Conservation (phyloP, 108 stramenopile species). For the Epithemia pelagica region DNA sequence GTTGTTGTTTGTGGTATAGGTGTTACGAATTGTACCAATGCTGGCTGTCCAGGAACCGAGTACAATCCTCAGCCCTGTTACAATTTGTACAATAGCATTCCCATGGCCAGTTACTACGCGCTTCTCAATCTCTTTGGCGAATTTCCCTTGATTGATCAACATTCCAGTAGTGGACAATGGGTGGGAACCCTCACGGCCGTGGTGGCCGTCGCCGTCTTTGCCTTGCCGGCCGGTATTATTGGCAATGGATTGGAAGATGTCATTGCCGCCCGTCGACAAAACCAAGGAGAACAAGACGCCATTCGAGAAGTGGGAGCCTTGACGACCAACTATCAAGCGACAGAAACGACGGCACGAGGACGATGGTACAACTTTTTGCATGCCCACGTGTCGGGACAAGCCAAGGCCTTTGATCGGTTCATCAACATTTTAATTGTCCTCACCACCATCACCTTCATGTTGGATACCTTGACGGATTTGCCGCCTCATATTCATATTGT, state of each 20-base stretch:
- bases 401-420: slow-evolving; percentile 40
- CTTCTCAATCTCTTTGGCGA: slow-evolving; percentile 88
- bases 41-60: slow-evolving; percentile 44
- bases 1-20: slow-evolving; percentile 55
- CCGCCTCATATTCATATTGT: slow-evolving; percentile 13
- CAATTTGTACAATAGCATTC: slow-evolving; percentile 68
- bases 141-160: slow-evolving; percentile 81
- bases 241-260: slow-evolving; percentile 82
- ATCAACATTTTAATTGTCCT: slow-evolving; percentile 53
- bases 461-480: slow-evolving; percentile 42
- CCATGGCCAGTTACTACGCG: slow-evolving; percentile 69
- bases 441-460: slow-evolving; percentile 58
- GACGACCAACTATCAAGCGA: slow-evolving; percentile 24
- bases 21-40: slow-evolving; percentile 55
- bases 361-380: slow-evolving; percentile 59
- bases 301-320: slow-evolving; percentile 19
- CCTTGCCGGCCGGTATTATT: slow-evolving; percentile 83
- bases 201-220: slow-evolving; percentile 86
- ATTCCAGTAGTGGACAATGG: slow-evolving; percentile 56
- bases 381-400: slow-evolving; percentile 20
- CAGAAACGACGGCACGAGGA: slow-evolving; percentile 30
- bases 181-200: slow-evolving; percentile 83
- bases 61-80: slow-evolving; percentile 52
- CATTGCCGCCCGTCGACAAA: slow-evolving; percentile 42
- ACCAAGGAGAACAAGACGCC: slow-evolving; percentile 4